Conservation (phyloP, 2,329 filamentous ascomycete genomes). For the Fusarium sp. region DNA sequence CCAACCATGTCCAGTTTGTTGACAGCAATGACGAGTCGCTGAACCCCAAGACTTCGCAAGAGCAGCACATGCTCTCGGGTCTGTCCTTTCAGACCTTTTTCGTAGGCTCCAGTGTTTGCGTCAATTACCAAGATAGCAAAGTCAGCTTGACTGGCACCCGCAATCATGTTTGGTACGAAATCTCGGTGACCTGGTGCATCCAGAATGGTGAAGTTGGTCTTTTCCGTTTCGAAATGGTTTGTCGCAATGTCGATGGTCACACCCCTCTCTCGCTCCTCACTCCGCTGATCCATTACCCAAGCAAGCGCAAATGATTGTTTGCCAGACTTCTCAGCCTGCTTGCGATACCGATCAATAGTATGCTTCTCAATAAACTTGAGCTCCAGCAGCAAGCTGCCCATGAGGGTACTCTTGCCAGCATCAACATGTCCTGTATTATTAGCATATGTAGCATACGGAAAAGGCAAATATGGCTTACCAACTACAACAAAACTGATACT, state of each 20-base stretch:
- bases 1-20: constrained; percentile 93
- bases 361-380: constrained; percentile 89
- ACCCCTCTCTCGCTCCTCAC: constrained; percentile 89
- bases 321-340: constrained; percentile 90
- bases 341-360: constrained; percentile 88
- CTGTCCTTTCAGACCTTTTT: constrained; percentile 92
- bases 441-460: constrained; percentile 5
- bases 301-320: constrained; percentile 97
- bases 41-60: constrained; percentile 90
- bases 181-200: constrained; percentile 96
- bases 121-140: constrained; percentile 97
- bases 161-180: constrained; percentile 99
- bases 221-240: constrained; percentile 92
- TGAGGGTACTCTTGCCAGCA: constrained; percentile 96
- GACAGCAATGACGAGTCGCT: constrained; percentile 88
- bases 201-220: constrained; percentile 90
- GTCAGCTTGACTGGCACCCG: constrained; percentile 94
- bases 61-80: constrained; percentile 94
- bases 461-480: constrained; percentile 67
- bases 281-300: constrained; percentile 95
- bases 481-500: constrained; percentile 94
- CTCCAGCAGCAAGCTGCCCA: constrained; percentile 94
- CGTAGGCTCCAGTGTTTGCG: constrained; percentile 90
- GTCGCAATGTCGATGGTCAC: constrained; percentile 98
- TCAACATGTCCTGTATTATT: constrained; percentile 85